These are phyloP conservation scores for Aspergillus texensis DNA, from an alignment of 2,329 filamentous ascomycete species.

Conservation along the genomic window DNA sequence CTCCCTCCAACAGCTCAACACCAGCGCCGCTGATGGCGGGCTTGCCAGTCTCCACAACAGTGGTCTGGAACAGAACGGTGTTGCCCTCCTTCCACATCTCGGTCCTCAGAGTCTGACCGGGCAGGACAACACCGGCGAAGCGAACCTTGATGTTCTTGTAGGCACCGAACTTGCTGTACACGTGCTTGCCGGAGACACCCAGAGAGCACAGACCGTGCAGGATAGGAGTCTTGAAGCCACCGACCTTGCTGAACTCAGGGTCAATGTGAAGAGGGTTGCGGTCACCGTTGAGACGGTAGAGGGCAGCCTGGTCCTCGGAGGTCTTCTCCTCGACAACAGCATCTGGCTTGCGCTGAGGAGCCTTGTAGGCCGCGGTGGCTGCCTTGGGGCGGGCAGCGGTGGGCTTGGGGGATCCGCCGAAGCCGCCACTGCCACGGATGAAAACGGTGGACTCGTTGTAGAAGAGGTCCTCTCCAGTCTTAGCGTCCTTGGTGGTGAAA, in stretches of 20 bases:
- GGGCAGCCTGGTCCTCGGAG: slow-evolving; percentile 83
- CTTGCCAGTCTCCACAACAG: slow-evolving; percentile 92
- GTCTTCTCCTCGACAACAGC: slow-evolving; percentile 83
- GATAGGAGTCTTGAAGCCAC: slow-evolving; percentile 92
- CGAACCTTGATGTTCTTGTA: slow-evolving; percentile 92
- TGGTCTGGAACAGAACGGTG: slow-evolving; percentile 80
- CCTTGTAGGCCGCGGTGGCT: slow-evolving; percentile 75
- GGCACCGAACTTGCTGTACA: slow-evolving; percentile 78
- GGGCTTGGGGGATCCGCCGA: slow-evolving; percentile 76
- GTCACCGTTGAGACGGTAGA: slow-evolving; percentile 93
- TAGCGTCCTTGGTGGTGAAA: slow-evolving; percentile 80
- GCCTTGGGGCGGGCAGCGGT: slow-evolving; percentile 72
- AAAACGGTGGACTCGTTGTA: slow-evolving; percentile 97
- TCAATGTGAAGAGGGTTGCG: slow-evolving; percentile 97
- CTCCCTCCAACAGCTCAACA: slow-evolving; percentile 66
- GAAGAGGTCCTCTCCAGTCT: slow-evolving; percentile 86
- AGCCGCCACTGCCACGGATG: slow-evolving; percentile 86
- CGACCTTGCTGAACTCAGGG: slow-evolving; percentile 89
- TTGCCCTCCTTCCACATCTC: slow-evolving; percentile 92
- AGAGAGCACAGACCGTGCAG: slow-evolving; percentile 97
- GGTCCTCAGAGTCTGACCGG: slow-evolving; percentile 85
- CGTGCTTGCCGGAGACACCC: slow-evolving; percentile 86
- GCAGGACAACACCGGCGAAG: slow-evolving; percentile 82
- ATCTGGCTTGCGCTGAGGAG: slow-evolving; percentile 77
- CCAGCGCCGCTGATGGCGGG: slow-evolving; percentile 79